Conservation (phyloP, 495 filamentous ascomycete genomes). For the Hypomontagnella monticulosa region DNA sequence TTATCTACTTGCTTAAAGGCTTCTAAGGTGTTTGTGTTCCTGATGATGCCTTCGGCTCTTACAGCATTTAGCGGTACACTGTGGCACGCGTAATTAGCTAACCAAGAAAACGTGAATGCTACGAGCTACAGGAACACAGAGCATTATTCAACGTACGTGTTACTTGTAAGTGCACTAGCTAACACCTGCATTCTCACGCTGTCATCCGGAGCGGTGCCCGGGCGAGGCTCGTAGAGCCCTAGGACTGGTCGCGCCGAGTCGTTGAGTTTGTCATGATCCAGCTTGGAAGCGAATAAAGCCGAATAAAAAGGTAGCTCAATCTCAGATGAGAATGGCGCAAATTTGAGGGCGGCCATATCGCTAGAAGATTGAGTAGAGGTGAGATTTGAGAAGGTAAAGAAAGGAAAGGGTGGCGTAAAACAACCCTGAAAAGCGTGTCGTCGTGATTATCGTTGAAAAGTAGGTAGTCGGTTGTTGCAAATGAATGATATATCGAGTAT, state of each 20-base stretch:
- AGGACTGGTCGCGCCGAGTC: constrained; percentile 86
- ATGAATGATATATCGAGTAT: constrained; percentile 17
- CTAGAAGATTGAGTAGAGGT: neutral
- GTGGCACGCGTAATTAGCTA: constrained; percentile 17
- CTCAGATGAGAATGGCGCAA: constrained; percentile 89
- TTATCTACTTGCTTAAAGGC: constrained; percentile 86
- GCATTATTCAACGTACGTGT: constrained; percentile 68
- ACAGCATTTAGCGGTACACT: constrained; percentile 78
- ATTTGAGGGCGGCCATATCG: constrained; percentile 59
- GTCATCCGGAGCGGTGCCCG: constrained; percentile 70
- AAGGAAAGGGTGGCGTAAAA: neutral
- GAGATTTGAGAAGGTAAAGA: neutral
- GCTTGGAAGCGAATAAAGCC: constrained; percentile 85
- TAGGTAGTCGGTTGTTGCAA: neutral
- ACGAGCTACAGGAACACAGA: neutral
- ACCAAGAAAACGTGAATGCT: neutral
- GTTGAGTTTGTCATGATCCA: constrained; percentile 95
- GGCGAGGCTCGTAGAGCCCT: constrained; percentile 88
- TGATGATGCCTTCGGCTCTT: constrained; percentile 91
- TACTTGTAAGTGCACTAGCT: constrained; percentile 81
- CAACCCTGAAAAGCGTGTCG: neutral
- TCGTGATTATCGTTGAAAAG: neutral
- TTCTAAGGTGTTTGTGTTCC: constrained; percentile 95
- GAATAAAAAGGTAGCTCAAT: constrained; percentile 96
- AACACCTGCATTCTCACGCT: constrained; percentile 89